phyloP scores from a whole-genome alignment of 2,329 filamentous ascomycete genomes.

The Dactylellina sp. region DNA sequence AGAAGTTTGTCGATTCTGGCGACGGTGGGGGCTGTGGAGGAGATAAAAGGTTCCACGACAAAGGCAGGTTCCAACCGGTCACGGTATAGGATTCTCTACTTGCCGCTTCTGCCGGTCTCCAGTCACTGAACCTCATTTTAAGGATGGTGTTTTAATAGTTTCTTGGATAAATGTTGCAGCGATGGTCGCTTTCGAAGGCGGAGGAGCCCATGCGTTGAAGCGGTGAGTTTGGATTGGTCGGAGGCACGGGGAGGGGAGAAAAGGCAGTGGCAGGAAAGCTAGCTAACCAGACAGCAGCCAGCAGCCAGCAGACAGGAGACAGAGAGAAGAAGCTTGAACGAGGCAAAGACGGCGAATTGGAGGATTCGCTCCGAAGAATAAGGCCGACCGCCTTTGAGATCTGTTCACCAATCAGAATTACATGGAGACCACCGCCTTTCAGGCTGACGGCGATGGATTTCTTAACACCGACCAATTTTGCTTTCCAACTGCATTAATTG shows the following conservation, averaged over 20 bases:
- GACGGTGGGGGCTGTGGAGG: background rate
- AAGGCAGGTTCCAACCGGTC: background rate
- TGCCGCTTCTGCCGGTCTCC: background rate
- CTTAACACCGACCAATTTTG: constrained; percentile 3
- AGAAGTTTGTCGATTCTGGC: background rate
- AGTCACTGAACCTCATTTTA: too few relatives aligned
- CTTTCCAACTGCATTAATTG: background rate
- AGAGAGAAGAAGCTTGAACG: too few relatives aligned
- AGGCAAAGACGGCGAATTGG: constrained; percentile 29
- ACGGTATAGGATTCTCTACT: background rate
- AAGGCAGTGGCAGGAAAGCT: too few relatives aligned
- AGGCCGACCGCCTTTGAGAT: background rate
- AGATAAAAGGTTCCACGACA: background rate
- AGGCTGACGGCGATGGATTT: constrained; percentile 23
- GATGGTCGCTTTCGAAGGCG: constrained; percentile 8
- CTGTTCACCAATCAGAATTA: constrained; percentile 44
- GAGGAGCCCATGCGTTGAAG: constrained; percentile 56
- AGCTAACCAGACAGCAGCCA: too few relatives aligned
- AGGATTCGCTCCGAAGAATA: background rate
- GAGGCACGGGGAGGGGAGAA: background rate
- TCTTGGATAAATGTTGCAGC: background rate
- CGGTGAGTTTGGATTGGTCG: constrained; percentile 39
- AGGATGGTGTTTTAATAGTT: too few relatives aligned
- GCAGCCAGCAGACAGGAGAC: too few relatives aligned
- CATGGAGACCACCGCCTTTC: background rate